phyloP scores from a whole-genome alignment of 441 rosid genomes.

The Eruca vesicaria region DNA sequence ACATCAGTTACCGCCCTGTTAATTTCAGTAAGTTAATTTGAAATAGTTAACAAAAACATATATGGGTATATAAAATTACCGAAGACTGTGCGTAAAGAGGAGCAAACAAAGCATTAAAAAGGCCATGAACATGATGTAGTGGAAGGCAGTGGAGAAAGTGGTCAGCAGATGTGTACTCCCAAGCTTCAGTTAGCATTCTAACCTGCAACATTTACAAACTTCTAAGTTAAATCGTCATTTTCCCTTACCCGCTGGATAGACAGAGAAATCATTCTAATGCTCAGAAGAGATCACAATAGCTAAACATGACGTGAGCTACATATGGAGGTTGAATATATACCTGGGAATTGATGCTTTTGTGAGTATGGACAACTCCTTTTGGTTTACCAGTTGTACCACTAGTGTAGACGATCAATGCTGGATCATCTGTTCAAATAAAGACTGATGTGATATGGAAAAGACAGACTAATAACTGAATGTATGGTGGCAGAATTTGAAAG shows the following conservation, averaged over 20 bases:
- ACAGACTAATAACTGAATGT: constrained; percentile 2
- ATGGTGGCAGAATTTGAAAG: constrained; percentile 1
- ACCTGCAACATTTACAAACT: constrained; percentile 58
- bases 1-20: constrained; percentile 15
- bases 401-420: constrained; percentile 89
- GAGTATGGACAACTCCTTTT: constrained; percentile 96
- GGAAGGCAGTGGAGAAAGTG: constrained; percentile 92
- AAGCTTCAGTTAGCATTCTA: constrained; percentile 76
- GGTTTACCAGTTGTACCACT: constrained; percentile 99
- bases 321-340: constrained; percentile 34
- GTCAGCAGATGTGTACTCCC: constrained; percentile 89
- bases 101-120: constrained; percentile 84
- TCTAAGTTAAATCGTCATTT: neutral
- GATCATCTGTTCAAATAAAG: constrained; percentile 57
- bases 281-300: neutral
- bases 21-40: constrained; percentile 4
- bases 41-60: constrained; percentile 10
- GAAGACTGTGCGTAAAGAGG: constrained; percentile 83
- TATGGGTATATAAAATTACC: constrained; percentile 42
- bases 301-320: neutral
- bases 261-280: neutral
- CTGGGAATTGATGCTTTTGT: constrained; percentile 85
- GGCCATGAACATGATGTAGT: constrained; percentile 97
- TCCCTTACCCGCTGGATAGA: constrained; percentile 2
- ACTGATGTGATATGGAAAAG: constrained; percentile 5